These are phyloP conservation scores for Magnusiomyces clavatus DNA, from an alignment of 1,139 yeast species.

Conservation along the genomic window DNA sequence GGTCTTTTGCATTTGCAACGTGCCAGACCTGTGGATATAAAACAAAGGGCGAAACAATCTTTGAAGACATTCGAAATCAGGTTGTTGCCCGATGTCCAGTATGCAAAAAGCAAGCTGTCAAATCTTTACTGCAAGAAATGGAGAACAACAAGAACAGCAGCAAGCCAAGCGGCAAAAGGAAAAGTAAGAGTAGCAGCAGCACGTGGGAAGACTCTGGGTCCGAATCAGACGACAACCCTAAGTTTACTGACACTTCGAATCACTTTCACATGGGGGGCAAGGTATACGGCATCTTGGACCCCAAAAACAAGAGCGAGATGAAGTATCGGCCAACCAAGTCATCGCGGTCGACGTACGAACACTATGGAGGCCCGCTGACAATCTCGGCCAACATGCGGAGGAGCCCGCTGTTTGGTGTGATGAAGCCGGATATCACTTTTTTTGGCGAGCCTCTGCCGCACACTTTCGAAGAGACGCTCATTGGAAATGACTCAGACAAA, in stretches of 20 bases:
- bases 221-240: conserved; percentile 18
- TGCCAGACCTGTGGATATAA: conserved; percentile 71
- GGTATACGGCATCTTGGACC: not conserved
- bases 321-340: not conserved
- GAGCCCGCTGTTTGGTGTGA: conserved; percentile 50
- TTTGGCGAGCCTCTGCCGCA: conserved; percentile 84
- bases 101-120: conserved; percentile 33
- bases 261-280: conserved; percentile 7
- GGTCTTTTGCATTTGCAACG: conserved; percentile 87
- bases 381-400: conserved; percentile 6
- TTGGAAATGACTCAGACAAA: conserved; percentile 39
- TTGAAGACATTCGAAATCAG: conserved; percentile 49
- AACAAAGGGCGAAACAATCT: conserved; percentile 62
- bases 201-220: conserved; percentile 3
- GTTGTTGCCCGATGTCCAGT: conserved; percentile 67
- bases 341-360: not conserved
- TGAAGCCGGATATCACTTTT: conserved; percentile 93
- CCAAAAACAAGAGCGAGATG: not conserved
- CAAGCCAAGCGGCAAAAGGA: conserved; percentile 12
- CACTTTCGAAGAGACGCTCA: conserved; percentile 57
- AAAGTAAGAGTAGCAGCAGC: not conserved
- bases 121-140: conserved; percentile 14
- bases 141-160: conserved; percentile 5
- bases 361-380: not conserved
- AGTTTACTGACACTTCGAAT: conserved; percentile 12